Conservation (phyloP, 805 yeast genomes). For the Nakazawaea ambrosiae region DNA sequence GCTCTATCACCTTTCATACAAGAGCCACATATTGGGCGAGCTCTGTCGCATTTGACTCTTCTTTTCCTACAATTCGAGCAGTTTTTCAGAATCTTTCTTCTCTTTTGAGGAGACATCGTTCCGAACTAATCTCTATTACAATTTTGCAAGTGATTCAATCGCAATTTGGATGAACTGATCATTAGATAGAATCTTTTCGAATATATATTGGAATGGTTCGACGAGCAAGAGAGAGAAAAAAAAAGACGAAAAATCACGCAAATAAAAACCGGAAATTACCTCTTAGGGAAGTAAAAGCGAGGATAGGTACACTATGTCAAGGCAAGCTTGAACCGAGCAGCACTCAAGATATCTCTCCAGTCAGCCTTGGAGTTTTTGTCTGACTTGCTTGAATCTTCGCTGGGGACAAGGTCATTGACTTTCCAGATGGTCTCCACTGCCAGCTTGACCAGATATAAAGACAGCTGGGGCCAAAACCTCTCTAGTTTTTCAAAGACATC, state of each 20-base stretch:
- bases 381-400: neutral
- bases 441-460: slow-evolving; percentile 15
- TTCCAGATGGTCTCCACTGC: slow-evolving; percentile 25
- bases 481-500: slow-evolving; percentile 16
- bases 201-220: too few species aligned
- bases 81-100: neutral
- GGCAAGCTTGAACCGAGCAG: slow-evolving; percentile 19
- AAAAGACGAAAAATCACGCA: too few species aligned
- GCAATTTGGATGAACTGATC: too few species aligned
- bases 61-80: slow-evolving; percentile 13
- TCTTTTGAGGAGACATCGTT: neutral
- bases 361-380: slow-evolving; percentile 13
- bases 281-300: too few species aligned
- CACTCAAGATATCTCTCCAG: slow-evolving; percentile 22
- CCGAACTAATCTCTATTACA: too few species aligned
- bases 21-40: slow-evolving; percentile 25
- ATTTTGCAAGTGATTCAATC: too few species aligned
- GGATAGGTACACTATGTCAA: too few species aligned
- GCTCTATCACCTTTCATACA: slow-evolving; percentile 14
- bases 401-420: slow-evolving; percentile 15
- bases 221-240: too few species aligned
- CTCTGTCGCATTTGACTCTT: slow-evolving; percentile 22
- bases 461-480: slow-evolving; percentile 21
- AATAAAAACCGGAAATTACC: too few species aligned
- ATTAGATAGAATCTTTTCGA: too few species aligned